Base-by-base conservation (phyloP, 208 protist species). In the Angomonas deanei region DNA sequence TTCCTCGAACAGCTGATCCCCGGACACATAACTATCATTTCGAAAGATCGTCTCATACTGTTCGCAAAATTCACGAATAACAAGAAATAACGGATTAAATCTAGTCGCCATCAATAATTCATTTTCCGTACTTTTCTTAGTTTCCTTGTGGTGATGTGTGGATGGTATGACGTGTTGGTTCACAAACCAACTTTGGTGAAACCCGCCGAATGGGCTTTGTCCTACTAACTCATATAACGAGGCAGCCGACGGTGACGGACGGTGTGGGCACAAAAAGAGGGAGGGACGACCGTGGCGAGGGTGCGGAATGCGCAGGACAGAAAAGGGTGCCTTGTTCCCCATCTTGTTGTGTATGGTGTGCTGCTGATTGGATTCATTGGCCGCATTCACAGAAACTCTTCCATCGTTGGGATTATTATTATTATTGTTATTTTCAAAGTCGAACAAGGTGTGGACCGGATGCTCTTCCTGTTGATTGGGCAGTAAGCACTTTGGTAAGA, bases 101-200 rank as follows among this genome's bases (percentile, higher is more conserved):
- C n/a, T n/a, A n/a, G n/a, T n/a, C n/a, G n/a, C n/a, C n/a, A n/a
- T n/a, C n/a, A n/a, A n/a, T n/a, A n/a, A n/a, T n/a, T n/a, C n/a
- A n/a, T n/a, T n/a, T n/a, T n/a, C n/a, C n/a, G n/a, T 50, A 19
- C 46, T 50, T 13, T 50, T 50, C n/a, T 19, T 50, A 8, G 62
- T 65, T 24, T 72, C 70, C 3, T 21, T 26, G 21, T 82, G 36
- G 46, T 64, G 36, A 42, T 42, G 36, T 8, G 8, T 42, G 36
- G 36, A 42, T 15, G 36, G 36, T 15, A 42, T 15, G 36, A 42
- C 36, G 36, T 42, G 15, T 8, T 42, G 11, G 36, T 15, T 61
- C n/a, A 87, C 32, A 61, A 87, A 81, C 70, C 72, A 88, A 13
- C 74, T 88, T 61, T 81, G 81, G 6, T 62, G 78, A 66, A 80